Conservation (phyloP, 495 filamentous ascomycete species). For the Filosporella fistucella region DNA sequence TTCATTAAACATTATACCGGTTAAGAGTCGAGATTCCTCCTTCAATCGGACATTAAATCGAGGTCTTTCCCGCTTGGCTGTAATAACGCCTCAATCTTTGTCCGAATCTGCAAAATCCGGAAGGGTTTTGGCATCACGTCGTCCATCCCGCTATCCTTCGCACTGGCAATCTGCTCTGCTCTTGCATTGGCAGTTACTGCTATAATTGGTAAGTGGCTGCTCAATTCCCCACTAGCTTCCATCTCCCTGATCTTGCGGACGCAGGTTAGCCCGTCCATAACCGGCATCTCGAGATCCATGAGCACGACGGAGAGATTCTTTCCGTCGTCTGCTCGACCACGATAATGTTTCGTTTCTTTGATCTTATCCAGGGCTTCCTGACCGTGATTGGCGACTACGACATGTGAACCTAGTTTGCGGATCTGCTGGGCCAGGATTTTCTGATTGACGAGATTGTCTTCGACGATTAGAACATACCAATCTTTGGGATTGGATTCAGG, state of each 20-base stretch:
- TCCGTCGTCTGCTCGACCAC: constrained; percentile 22
- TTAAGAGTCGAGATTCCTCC: too few species aligned
- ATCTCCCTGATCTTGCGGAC: constrained; percentile 63
- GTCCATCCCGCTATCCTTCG: constrained; percentile 51
- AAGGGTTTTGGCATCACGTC: constrained; percentile 82
- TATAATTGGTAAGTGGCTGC: constrained; percentile 66
- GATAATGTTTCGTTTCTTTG: constrained; percentile 3
- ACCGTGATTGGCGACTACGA: constrained; percentile 73
- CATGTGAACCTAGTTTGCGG: constrained; percentile 61
- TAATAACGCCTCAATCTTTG: constrained; percentile 52
- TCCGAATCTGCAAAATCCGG: constrained; percentile 62
- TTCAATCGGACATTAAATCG: too few species aligned
- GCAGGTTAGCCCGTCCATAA: constrained; percentile 81
- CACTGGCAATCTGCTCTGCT: constrained; percentile 56
- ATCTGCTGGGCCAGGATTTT: constrained; percentile 61
- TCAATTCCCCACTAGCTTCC: constrained; percentile 46
- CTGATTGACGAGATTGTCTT: constrained; percentile 82
- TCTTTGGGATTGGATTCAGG: constrained; percentile 1
- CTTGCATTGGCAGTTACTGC: constrained; percentile 78
- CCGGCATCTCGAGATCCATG: constrained; percentile 86
- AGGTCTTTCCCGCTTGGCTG: too few species aligned
- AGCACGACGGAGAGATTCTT: constrained; percentile 59
- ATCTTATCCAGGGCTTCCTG: constrained; percentile 59
- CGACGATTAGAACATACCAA: constrained; percentile 61
- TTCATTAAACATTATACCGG: too few species aligned